phyloP scores from a whole-genome alignment of 257 asterid species.

The Solanum neorickii region DNA sequence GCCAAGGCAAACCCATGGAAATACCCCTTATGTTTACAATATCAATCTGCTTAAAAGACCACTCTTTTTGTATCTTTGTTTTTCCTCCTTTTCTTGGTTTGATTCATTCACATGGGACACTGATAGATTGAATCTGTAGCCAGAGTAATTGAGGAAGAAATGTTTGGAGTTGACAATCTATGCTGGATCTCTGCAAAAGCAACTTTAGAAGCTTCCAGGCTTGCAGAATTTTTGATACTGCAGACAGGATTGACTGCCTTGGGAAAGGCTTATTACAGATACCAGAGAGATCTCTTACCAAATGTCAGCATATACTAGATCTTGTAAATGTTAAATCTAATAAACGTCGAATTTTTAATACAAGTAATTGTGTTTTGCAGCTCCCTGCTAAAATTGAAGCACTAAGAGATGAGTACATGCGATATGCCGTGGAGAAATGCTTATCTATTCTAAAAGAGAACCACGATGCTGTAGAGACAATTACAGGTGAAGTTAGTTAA shows the following conservation, averaged over 20 bases:
- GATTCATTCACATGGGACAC: not conserved
- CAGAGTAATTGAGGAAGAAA: slow-evolving; percentile 93
- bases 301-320: slow-evolving; percentile 41
- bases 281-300: slow-evolving; percentile 75
- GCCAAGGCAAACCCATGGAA: not conserved
- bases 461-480: slow-evolving; percentile 74
- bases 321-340: not conserved
- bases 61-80: not conserved
- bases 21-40: not conserved
- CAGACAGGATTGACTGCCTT: slow-evolving; percentile 97
- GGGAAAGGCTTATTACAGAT: slow-evolving; percentile 83
- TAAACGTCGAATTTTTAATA: not conserved
- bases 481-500: slow-evolving; percentile 47
- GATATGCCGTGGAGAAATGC: slow-evolving; percentile 82
- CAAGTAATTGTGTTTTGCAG: slow-evolving; percentile 32
- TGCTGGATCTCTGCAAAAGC: slow-evolving; percentile 96
- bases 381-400: slow-evolving; percentile 88
- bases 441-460: slow-evolving; percentile 48
- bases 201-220: slow-evolving; percentile 76
- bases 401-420: slow-evolving; percentile 85
- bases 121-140: slow-evolving; percentile 44
- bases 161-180: slow-evolving; percentile 82
- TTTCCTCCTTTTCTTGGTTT: not conserved
- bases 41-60: not conserved
- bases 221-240: slow-evolving; percentile 69